These are phyloP conservation scores for Gossypium trilobum DNA, from an alignment of 441 rosid genomes.

Conservation along the genomic window DNA sequence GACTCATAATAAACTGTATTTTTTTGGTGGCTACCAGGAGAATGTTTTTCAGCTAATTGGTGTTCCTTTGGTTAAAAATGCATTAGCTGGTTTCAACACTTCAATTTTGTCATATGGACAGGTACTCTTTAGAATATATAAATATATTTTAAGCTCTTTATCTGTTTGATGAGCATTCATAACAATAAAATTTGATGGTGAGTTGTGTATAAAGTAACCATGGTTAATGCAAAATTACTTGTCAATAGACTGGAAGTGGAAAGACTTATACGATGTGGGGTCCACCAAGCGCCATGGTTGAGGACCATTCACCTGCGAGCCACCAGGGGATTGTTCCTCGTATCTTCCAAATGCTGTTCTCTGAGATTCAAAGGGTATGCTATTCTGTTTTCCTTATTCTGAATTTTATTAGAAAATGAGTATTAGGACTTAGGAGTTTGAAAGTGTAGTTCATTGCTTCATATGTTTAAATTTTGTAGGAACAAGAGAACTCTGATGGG, in stretches of 20 bases:
- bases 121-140: slow-evolving; percentile 32
- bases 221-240: background rate
- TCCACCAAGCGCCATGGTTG: slow-evolving; percentile 85
- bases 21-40: slow-evolving; percentile 41
- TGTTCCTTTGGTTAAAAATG: slow-evolving; percentile 61
- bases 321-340: slow-evolving; percentile 82
- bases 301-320: slow-evolving; percentile 60
- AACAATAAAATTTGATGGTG: background rate
- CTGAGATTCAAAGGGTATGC: slow-evolving; percentile 64
- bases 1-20: background rate
- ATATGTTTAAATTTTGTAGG: slow-evolving; percentile 31
- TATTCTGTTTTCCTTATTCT: slow-evolving; percentile 5
- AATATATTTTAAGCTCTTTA: background rate
- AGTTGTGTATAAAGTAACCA: background rate
- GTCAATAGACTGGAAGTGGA: slow-evolving; percentile 76
- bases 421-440: background rate
- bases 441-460: slow-evolving; percentile 1
- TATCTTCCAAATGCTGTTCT: slow-evolving; percentile 63
- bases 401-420: background rate
- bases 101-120: slow-evolving; percentile 75
- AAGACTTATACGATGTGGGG: slow-evolving; percentile 96
- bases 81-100: slow-evolving; percentile 78
- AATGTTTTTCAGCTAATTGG: slow-evolving; percentile 65
- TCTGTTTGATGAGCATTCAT: background rate
- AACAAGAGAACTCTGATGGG: slow-evolving; percentile 52